A percentile compares a stretch with the other conserved stretches of the same genome.
These are phyloP conservation scores for Amanita brunnescens DNA, from an alignment of 768 basidiomycete genomes.

Conservation along the genomic window DNA sequence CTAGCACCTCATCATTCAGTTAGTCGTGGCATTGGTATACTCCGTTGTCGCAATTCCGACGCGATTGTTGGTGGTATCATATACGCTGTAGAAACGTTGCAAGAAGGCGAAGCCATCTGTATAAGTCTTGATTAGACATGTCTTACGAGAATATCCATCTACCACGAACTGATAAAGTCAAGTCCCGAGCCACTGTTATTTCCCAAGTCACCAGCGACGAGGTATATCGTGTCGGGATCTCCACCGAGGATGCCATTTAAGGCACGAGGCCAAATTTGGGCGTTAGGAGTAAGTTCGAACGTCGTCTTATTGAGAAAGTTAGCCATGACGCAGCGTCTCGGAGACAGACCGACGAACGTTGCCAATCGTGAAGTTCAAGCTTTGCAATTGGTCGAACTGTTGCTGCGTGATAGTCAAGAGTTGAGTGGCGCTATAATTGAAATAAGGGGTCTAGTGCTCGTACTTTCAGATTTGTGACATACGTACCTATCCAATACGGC, in stretches of 20 bases:
- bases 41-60: conserved; percentile 30
- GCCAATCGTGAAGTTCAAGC: conserved; percentile 45
- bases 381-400: conserved; percentile 41
- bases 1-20: conserved; percentile 14
- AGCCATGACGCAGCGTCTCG: background rate
- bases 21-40: conserved; percentile 27
- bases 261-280: conserved; percentile 56
- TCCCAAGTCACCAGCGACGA: conserved; percentile 44
- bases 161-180: conserved; percentile 47
- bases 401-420: conserved; percentile 42
- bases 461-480: background rate
- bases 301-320: conserved; percentile 21
- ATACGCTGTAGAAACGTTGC: conserved; percentile 54
- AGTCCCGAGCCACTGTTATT: conserved; percentile 41
- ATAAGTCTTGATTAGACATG: background rate
- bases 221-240: conserved; percentile 38
- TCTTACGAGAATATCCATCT: background rate
- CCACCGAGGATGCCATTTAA: conserved; percentile 48
- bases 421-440: conserved; percentile 37
- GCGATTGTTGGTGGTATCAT: conserved; percentile 32
- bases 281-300: conserved; percentile 47
- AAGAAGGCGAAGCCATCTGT: conserved; percentile 50
- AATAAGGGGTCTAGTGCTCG: background rate
- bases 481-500: conserved; percentile 40
- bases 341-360: conserved; percentile 19